Percentiles rank a stretch among this genome's conserved stretches.
Evolutionary conservation across 495 filamentous ascomycete species (phyloP).

Genomic region (Emericellopsis terricola): DNA sequence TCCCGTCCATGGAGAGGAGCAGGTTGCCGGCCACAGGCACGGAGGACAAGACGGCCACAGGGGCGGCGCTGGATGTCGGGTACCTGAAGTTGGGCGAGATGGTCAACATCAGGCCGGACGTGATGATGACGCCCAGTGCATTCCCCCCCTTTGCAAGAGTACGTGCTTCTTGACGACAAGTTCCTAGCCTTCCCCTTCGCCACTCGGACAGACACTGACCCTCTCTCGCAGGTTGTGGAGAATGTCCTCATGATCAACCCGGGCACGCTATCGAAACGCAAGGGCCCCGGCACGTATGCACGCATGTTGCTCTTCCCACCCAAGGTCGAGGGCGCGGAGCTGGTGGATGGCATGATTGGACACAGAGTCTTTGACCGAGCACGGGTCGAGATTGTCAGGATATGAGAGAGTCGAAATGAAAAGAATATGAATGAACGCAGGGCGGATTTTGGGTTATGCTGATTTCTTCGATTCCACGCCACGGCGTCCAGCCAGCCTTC

Average conservation of each 20-base stretch:
- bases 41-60: constrained; percentile 40
- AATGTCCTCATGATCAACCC: constrained; percentile 78
- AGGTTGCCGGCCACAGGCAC: constrained; percentile 44
- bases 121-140: constrained; percentile 68
- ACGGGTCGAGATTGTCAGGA: constrained; percentile 70
- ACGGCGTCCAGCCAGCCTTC: no score
- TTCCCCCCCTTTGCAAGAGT: constrained; percentile 80
- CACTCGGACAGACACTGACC: not conserved
- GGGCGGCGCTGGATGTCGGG: constrained; percentile 59
- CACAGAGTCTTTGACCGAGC: constrained; percentile 68
- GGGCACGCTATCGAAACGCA: constrained; percentile 66
- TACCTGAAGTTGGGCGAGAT: constrained; percentile 85
- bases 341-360: constrained; percentile 31
- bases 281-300: constrained; percentile 64
- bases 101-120: constrained; percentile 66
- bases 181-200: not conserved
- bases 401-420: constrained; percentile 24
- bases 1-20: constrained; percentile 53
- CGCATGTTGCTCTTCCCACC: constrained; percentile 54
- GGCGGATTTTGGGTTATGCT: not conserved
- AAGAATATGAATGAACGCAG: not conserved
- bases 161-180: constrained; percentile 11
- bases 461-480: no score
- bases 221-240: constrained; percentile 49
- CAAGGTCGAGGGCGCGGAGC: constrained; percentile 38